phyloP scores from a whole-genome alignment of 108 stramenopile genomes.

The Skeletonema potamos region DNA sequence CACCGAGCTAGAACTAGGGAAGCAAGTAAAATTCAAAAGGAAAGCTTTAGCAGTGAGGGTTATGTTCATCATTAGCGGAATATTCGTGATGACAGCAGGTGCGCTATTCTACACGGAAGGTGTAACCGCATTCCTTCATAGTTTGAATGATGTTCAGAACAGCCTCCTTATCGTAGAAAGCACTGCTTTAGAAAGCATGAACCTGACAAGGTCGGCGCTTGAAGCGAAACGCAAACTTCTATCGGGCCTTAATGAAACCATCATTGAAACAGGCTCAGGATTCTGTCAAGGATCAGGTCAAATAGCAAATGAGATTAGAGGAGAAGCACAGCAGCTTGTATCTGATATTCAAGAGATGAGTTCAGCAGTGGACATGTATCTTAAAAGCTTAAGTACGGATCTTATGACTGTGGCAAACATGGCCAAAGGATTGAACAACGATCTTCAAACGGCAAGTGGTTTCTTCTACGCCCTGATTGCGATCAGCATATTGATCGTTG shows the following conservation, averaged over 20 bases:
- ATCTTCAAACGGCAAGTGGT: constrained; percentile 9
- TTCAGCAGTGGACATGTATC: constrained; percentile 3
- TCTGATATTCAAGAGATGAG: constrained; percentile 9
- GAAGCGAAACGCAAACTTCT: constrained; percentile 1
- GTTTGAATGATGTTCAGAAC: not conserved
- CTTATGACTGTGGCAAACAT: constrained; percentile 6
- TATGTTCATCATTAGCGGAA: constrained; percentile 11
- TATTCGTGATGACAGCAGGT: not conserved
- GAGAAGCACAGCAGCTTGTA: not conserved
- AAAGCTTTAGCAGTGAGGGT: not conserved
- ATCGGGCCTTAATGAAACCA: not conserved
- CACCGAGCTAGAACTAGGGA: not conserved
- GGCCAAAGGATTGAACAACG: constrained; percentile 13
- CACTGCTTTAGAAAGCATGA: not conserved
- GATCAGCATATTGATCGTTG: constrained; percentile 29
- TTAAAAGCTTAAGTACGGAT: constrained; percentile 19
- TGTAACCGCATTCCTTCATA: constrained; percentile 1
- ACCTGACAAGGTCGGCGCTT: constrained; percentile 12
- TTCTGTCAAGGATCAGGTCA: not conserved
- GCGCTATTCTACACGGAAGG: constrained; percentile 19
- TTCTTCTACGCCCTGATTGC: constrained; percentile 31
- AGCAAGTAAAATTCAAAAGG: constrained; percentile 15
- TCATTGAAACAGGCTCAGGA: not conserved
- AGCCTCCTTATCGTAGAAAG: constrained; percentile 16
- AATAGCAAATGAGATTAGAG: not conserved